Base-by-base conservation (phyloP, 2,329 filamentous ascomycete genomes). In the Alternaria viburni region DNA sequence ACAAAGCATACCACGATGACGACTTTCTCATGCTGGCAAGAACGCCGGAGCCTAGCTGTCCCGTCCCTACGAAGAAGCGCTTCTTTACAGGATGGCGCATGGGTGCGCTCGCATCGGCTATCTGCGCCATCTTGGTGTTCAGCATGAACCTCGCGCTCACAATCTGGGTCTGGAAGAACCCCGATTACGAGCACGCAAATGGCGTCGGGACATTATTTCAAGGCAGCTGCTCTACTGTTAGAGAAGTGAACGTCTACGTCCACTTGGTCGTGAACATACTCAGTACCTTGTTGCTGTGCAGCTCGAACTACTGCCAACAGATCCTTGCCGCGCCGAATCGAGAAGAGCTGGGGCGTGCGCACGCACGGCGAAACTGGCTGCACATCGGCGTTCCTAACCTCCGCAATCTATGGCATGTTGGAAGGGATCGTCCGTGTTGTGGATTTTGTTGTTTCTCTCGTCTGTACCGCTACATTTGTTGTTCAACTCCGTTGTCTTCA, bases 201-300 rank as follows among this genome's bases (percentile, higher is more conserved):
- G 32, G 32, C 32, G 32, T 36, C 3, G 32, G 32, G 32, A 36
- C 32, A 1, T 9, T 36, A n/a, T n/a, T 36, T 2, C 32, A 36
- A 36, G 32, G 32, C 32, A 36, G 32, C 4, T 36, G 32, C 32
- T 36, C 32, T 36, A 36, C 7, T 36, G 32, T 36, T 36, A 2
- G 32, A 10, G 15, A 36, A 36, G 1, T 3, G 32, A 45, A 45
- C 28, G 30, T 52, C 17, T 21, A 19, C n/a, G 12, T 83, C 1
- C 85, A 87, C 71, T 66, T 86, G 13, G 52, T 80, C 1, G 82
- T 87, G 67, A 87, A 87, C 70, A 61, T 78, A 0, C 70, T 85
- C 19, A 81, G 81, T 30, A 76, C 74, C 2, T 47, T 74, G 10
- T 45, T 77, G 1, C 62, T 76, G 3, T 62, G 59, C 8, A 68